These are phyloP conservation scores for Naganishia sp. DNA, from an alignment of 1,284 basidiomycete genomes.

Conservation along the genomic window DNA sequence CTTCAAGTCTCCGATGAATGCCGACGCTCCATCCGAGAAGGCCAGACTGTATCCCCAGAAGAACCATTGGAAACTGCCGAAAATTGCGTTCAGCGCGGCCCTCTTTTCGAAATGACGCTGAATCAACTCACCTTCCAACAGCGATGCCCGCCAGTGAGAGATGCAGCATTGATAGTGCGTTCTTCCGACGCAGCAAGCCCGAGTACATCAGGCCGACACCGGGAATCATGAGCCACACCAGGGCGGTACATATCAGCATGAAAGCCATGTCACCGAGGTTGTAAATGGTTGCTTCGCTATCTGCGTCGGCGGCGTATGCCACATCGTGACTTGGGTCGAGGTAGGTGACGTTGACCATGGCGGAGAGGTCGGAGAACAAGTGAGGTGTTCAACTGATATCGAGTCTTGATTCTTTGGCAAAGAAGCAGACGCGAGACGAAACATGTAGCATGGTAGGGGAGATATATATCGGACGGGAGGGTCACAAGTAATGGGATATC, in stretches of 20 bases:
- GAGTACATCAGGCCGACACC: conserved; percentile 85
- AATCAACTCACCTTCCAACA: conserved; percentile 67
- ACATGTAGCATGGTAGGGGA: too few species aligned
- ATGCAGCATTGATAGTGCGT: conserved; percentile 90
- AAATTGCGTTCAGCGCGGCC: not conserved
- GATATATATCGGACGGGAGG: too few species aligned
- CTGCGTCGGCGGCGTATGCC: conserved; percentile 43
- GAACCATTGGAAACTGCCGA: conserved; percentile 51
- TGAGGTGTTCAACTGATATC: too few species aligned
- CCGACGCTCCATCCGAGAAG: conserved; percentile 53
- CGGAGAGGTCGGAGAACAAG: not conserved
- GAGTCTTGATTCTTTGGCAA: too few species aligned
- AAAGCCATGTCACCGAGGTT: conserved; percentile 61
- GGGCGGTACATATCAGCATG: conserved; percentile 57
- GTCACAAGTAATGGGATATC: too few species aligned
- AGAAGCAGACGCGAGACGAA: too few species aligned
- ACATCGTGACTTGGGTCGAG: conserved; percentile 46
- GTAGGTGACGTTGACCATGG: conserved; percentile 47
- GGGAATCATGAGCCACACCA: conserved; percentile 90
- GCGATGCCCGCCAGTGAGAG: conserved; percentile 74
- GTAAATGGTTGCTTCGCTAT: conserved; percentile 53
- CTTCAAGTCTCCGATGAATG: conserved; percentile 59
- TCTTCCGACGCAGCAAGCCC: conserved; percentile 77
- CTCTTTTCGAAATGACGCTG: not conserved
- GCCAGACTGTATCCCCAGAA: conserved; percentile 57